Base-by-base conservation (phyloP, 371 early-diverging fungal genomes). In the Funneliformis caledonium region DNA sequence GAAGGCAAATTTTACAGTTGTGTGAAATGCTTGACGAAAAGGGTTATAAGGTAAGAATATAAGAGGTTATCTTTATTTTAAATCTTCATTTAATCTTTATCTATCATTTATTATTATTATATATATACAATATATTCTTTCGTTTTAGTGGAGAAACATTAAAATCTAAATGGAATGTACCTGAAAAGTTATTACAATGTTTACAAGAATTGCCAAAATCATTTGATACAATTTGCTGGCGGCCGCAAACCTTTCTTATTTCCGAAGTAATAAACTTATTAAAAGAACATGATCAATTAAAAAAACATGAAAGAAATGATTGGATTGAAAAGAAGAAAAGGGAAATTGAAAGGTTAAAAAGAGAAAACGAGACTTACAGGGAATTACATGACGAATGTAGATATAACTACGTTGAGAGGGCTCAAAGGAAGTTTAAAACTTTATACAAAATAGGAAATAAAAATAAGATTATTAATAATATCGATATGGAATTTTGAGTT, bases 31-130 rank as follows among this genome's bases (percentile, higher is more conserved):
- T 65, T 78, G 12, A 0, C 26, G 2, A 67, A 78, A 19, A 78
- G 37, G 48, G 50, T 31, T 31, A 60, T 78, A 19, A 76, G 77
- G 77, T 76, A 76, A 62, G 16, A 19, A 10, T 60, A 26, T 12
- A 11, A 26, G n/a, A 0, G 4, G 11, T 8, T 31, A 26, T n/a
- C n/a, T n/a, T n/a, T n/a, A n/a, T n/a, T n/a, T n/a, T n/a, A n/a
- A n/a, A n/a, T n/a, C n/a, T n/a, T n/a, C n/a, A n/a, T n/a, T n/a
- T n/a, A 10, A 14, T 19, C 4, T 14, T 56, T 31, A 9, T 65
- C 31, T 65, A 31, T 65, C 31, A 31, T 65, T 56, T 56, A 19
- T 56, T 56, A 1, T 56, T 56, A 19, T 56, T 56, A 2, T 56
- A 14, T 14, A n/a, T n/a, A n/a, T n/a, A n/a, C n/a, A n/a, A n/a